These are phyloP conservation scores for Botrytis pseudocinerea DNA, from an alignment of 2,329 filamentous ascomycete genomes.

Conservation along the genomic window DNA sequence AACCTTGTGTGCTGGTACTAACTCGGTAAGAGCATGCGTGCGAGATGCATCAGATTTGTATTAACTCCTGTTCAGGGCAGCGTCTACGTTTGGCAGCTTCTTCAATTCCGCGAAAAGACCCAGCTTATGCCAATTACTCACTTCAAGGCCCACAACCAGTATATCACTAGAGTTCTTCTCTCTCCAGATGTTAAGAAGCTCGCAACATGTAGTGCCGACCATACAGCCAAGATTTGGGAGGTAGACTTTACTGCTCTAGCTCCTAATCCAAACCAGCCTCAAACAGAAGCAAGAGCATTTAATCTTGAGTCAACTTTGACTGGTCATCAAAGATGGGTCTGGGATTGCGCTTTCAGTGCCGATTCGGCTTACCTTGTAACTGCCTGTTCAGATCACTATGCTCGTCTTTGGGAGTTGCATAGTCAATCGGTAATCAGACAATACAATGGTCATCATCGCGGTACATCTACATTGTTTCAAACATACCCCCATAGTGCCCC, in stretches of 20 bases:
- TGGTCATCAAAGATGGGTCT: slow-evolving; percentile 75
- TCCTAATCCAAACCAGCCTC: slow-evolving; percentile 34
- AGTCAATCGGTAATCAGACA: slow-evolving; percentile 71
- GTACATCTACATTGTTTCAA: slow-evolving; percentile 49
- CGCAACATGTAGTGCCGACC: slow-evolving; percentile 73
- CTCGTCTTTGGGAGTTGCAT: slow-evolving; percentile 69
- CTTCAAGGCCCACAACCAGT: slow-evolving; percentile 71
- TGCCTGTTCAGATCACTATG: slow-evolving; percentile 73
- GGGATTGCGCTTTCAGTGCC: slow-evolving; percentile 76
- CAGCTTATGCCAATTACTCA: slow-evolving; percentile 70
- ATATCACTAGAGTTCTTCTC: slow-evolving; percentile 72
- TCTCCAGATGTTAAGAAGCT: slow-evolving; percentile 74
- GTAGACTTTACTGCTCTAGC: slow-evolving; percentile 66
- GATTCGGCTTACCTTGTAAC: slow-evolving; percentile 74
- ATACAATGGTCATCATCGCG: slow-evolving; percentile 74
- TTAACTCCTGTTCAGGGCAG: slow-evolving; percentile 66
- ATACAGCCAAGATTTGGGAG: slow-evolving; percentile 94
- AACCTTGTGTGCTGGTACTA: slow-evolving; percentile 90
- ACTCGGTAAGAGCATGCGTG: slow-evolving; percentile 59
- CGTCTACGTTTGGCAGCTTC: slow-evolving; percentile 95
- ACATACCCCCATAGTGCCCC: not conserved
- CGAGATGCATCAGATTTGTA: not conserved
- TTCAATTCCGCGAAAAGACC: slow-evolving; percentile 68
- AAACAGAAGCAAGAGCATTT: slow-evolving; percentile 52
- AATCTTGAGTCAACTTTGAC: slow-evolving; percentile 69